These are phyloP conservation scores for Ophiocordyceps polyrhachis-furcata DNA, from an alignment of 2,329 filamentous ascomycete genomes.

Conservation along the genomic window DNA sequence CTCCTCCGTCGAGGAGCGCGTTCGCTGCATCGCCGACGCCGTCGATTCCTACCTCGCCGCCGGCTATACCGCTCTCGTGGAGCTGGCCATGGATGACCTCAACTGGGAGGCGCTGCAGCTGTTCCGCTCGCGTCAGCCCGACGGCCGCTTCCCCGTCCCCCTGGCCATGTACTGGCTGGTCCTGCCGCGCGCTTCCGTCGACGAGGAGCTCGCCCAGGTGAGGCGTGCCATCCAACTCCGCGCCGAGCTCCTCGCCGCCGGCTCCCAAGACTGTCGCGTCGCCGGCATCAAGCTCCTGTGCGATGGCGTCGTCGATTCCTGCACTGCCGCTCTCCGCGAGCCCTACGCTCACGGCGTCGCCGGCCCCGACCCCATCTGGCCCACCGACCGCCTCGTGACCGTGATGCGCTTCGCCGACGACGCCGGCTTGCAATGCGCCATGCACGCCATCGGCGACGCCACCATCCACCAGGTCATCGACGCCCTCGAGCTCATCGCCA, in stretches of 20 bases:
- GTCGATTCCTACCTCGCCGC: slow-evolving; percentile 29
- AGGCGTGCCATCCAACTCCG: slow-evolving; percentile 27
- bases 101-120: slow-evolving; percentile 31
- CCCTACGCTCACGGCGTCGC: slow-evolving; percentile 32
- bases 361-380: slow-evolving; percentile 33
- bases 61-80: slow-evolving; percentile 30
- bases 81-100: slow-evolving; percentile 43
- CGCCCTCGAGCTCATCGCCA: slow-evolving; percentile 24
- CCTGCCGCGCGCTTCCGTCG: slow-evolving; percentile 22
- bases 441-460: slow-evolving; percentile 47
- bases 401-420: slow-evolving; percentile 34
- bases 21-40: slow-evolving; percentile 26
- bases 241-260: slow-evolving; percentile 13
- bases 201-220: slow-evolving; percentile 25
- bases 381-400: slow-evolving; percentile 27
- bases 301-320: slow-evolving; percentile 46
- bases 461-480: slow-evolving; percentile 40
- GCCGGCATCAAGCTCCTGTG: slow-evolving; percentile 47
- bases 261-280: slow-evolving; percentile 23
- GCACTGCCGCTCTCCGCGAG: slow-evolving; percentile 40
- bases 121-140: slow-evolving; percentile 17
- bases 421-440: slow-evolving; percentile 37
- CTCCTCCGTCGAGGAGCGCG: slow-evolving; percentile 26
- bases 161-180: slow-evolving; percentile 40
- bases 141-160: slow-evolving; percentile 16